These are phyloP conservation scores for Fagopyrum tataricum DNA, from an alignment of 148 eudicot species.

Conservation along the genomic window DNA sequence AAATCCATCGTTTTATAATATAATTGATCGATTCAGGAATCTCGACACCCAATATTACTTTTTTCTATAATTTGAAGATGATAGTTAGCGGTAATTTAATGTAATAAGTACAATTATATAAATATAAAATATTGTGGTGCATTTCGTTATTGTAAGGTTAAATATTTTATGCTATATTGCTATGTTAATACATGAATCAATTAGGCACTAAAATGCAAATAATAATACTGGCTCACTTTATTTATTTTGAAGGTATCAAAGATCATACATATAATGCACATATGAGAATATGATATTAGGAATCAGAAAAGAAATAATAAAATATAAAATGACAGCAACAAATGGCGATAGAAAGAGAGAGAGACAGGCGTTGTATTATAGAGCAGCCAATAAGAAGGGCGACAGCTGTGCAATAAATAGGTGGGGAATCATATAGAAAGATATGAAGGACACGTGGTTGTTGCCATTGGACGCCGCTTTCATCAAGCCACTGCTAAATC, in stretches of 20 bases:
- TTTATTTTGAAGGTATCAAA: neutral
- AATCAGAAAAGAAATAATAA: neutral
- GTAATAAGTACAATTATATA: too few relatives aligned
- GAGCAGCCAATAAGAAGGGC: neutral
- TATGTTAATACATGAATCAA: neutral
- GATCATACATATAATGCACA: neutral
- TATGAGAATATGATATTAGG: neutral
- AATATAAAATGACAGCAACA: constrained; percentile 6
- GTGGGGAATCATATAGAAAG: neutral
- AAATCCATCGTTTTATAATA: too few relatives aligned
- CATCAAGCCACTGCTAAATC: constrained; percentile 5
- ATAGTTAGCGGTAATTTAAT: too few relatives aligned
- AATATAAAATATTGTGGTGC: too few relatives aligned
- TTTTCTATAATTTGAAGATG: too few relatives aligned
- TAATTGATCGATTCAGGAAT: too few relatives aligned
- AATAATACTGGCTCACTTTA: neutral
- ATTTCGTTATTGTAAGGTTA: too few relatives aligned
- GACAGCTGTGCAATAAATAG: constrained; percentile 1
- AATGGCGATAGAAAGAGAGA: neutral
- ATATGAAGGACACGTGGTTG: constrained; percentile 11
- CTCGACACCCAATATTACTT: too few relatives aligned
- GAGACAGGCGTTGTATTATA: neutral
- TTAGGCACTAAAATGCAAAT: neutral
- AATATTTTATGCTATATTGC: too few relatives aligned
- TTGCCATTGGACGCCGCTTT: constrained; percentile 7